A percentile compares a stretch with the other conserved stretches of the same genome.
Conservation (phyloP, 371 early-diverging fungal species). For the Mucor mucedo region DNA sequence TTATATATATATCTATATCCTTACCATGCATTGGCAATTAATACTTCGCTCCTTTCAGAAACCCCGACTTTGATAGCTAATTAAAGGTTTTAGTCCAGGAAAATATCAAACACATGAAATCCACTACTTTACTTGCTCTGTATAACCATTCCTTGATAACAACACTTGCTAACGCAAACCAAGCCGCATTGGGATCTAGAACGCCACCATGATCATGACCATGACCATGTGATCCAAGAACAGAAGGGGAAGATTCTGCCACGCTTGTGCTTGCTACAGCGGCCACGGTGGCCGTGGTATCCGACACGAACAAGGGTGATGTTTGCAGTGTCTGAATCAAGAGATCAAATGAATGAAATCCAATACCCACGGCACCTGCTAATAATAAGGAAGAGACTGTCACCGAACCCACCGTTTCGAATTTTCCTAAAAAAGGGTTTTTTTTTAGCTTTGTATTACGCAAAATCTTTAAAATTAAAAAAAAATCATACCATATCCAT, state of each 20-base stretch:
- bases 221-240: not conserved
- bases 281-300: constrained; percentile 28
- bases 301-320: constrained; percentile 11
- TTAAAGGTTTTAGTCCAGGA: too few relatives aligned
- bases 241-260: constrained; percentile 7
- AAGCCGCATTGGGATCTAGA: constrained; percentile 73
- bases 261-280: constrained; percentile 4
- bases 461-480: not conserved
- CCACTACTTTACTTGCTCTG: constrained; percentile 55
- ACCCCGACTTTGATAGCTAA: constrained; percentile 67
- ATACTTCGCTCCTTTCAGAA: constrained; percentile 63
- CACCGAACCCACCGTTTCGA: constrained; percentile 73
- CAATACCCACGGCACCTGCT: constrained; percentile 66
- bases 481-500: constrained; percentile 63
- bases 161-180: constrained; percentile 73
- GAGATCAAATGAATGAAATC: constrained; percentile 67
- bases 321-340: constrained; percentile 38
- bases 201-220: constrained; percentile 27
- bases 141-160: constrained; percentile 69
- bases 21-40: constrained; percentile 76
- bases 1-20: too few relatives aligned
- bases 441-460: not conserved
- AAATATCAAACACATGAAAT: not conserved
- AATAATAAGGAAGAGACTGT: constrained; percentile 69
- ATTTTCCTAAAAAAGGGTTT: constrained; percentile 51